Evolutionary conservation across 2,329 filamentous ascomycete species (phyloP), one percentile per base, ranked within the genome.

Genomic region (Pezicula neosporulosa): DNA sequence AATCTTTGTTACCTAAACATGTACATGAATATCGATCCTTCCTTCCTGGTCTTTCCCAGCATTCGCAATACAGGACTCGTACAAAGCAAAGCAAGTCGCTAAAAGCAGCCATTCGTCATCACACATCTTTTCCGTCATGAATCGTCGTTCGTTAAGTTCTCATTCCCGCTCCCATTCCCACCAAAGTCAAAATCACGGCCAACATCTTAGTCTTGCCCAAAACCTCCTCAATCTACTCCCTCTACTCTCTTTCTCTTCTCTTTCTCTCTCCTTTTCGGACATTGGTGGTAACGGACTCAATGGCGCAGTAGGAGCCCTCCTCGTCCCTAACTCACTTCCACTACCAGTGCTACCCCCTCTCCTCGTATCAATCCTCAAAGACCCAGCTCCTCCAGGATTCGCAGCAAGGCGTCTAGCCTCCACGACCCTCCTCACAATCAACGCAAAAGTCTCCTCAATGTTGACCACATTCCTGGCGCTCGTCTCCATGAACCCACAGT

Each of bases 401-500:
- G 37, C 39, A 1, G 61, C 59, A 15, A 47, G 24, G 47, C 58
- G 52, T 38, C 65, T 55, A 16, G 58, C 63, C 72, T 85, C 82
- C 44, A 81, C 75, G 47, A 86, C 83, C 47, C 82, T 74, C 24
- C 81, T 74, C 41, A 86, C 78, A 53, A 86, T 81, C 37, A 85
- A 76, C 35, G 87, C 88, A 76, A 94, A 94, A 0, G 89, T 93
- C 78, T 94, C 89, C 68, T 94, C 89, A 56, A 94, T 90, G 67
- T 94, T 94, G 58, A 94, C 89, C 75, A 90, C 88, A 62, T 91
- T 82, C 49, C 89, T 75, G 4, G 89, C 89, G 63, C 86, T 90
- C 56, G 89, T 94, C 79, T 94, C 89, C 89, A 94, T 94, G 72
- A 94, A 94, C 37, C 89, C 89, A 70, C 88, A 93, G 41, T 83